Conservation (phyloP, 306 rosid species). For the Cucumis cinereus region DNA sequence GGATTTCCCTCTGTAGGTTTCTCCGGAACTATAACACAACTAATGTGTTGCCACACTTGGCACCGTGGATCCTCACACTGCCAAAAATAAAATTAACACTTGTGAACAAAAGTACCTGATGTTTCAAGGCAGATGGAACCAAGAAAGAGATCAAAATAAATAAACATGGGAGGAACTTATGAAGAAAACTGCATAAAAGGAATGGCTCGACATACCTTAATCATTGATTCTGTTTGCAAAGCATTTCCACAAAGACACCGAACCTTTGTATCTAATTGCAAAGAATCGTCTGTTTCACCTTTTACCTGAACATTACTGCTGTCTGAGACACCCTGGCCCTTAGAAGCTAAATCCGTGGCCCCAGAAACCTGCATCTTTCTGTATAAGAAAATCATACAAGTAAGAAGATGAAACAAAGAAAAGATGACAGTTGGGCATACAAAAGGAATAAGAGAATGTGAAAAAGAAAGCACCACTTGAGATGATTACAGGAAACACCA, state of each 20-base stretch:
- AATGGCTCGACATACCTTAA: slow-evolving; percentile 40
- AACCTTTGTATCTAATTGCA: slow-evolving; percentile 50
- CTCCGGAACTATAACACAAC: slow-evolving; percentile 84
- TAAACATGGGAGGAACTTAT: background rate
- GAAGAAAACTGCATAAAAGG: background rate
- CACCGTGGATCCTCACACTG: slow-evolving; percentile 91
- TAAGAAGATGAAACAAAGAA: background rate
- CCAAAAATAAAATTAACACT: slow-evolving; percentile 2
- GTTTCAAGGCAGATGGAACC: slow-evolving; percentile 1
- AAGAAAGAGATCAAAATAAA: background rate
- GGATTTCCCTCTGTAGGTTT: slow-evolving; percentile 67
- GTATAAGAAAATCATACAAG: slow-evolving; percentile 12
- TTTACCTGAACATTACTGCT: slow-evolving; percentile 65
- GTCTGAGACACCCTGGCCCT: slow-evolving; percentile 72
- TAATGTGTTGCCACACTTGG: slow-evolving; percentile 85
- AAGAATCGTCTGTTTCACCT: slow-evolving; percentile 72
- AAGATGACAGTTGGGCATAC: background rate
- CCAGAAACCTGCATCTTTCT: slow-evolving; percentile 97
- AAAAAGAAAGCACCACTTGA: background rate
- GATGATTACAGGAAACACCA: background rate
- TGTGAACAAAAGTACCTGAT: background rate
- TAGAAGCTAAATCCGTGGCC: slow-evolving; percentile 85
- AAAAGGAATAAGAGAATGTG: background rate
- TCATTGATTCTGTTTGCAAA: slow-evolving; percentile 72
- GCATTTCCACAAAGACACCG: slow-evolving; percentile 82